phyloP scores from a whole-genome alignment of 2,329 filamentous ascomycete genomes.

The Chrysoporthe austroafricana region DNA sequence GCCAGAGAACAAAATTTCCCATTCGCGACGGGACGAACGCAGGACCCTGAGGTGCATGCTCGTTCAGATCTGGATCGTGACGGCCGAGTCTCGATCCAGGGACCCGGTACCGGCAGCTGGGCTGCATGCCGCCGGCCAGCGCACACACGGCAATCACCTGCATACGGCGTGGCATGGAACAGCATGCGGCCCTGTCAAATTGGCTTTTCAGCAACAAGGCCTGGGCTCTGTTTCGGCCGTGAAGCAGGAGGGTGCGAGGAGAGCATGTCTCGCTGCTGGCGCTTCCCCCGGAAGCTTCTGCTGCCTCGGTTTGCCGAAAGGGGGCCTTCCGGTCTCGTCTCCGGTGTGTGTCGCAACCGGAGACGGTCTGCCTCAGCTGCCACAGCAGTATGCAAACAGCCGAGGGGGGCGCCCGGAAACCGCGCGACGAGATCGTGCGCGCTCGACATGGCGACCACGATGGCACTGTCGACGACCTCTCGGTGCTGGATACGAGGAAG shows the following conservation, averaged over 20 bases:
- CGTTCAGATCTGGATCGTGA: constrained; percentile 7
- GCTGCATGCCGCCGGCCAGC: constrained; percentile 23
- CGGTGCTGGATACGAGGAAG: neutral
- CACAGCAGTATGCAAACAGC: constrained; percentile 20
- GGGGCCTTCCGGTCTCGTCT: constrained; percentile 13
- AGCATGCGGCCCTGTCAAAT: constrained; percentile 1
- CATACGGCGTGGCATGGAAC: constrained; percentile 15
- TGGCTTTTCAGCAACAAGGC: neutral
- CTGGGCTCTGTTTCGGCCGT: constrained; percentile 10
- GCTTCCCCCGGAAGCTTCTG: neutral
- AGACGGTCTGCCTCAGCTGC: neutral
- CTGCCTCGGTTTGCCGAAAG: constrained; percentile 19
- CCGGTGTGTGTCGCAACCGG: constrained; percentile 16
- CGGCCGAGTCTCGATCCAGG: constrained; percentile 17
- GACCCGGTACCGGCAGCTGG: constrained; percentile 23
- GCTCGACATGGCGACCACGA: neutral
- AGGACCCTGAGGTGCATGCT: neutral
- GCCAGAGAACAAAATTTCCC: neutral
- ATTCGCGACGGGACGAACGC: neutral
- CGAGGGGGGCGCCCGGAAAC: neutral
- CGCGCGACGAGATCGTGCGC: neutral
- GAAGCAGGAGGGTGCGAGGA: constrained; percentile 4
- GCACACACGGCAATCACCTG: constrained; percentile 25
- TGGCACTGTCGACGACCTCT: neutral
- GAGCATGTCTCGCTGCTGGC: constrained; percentile 1